Conservation (phyloP, 306 rosid species). For the Cercis canadensis region DNA sequence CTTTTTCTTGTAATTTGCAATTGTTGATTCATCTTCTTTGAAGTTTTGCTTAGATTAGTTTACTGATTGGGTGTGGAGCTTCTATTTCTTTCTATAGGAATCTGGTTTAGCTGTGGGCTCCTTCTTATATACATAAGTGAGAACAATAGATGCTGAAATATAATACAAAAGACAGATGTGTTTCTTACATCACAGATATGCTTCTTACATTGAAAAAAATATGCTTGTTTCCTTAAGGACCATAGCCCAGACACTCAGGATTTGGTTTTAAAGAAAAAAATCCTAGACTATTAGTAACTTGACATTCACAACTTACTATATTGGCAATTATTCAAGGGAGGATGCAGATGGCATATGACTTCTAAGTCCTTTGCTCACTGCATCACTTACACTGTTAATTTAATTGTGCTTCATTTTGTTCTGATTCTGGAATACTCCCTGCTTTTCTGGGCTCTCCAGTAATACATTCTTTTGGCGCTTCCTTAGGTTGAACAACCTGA, state of each 20-base stretch:
- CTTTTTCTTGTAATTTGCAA: constrained; percentile 15
- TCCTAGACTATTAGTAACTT: background rate
- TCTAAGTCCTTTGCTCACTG: constrained; percentile 17
- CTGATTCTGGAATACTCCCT: constrained; percentile 3
- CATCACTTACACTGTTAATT: constrained; percentile 20
- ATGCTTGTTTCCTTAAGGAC: background rate
- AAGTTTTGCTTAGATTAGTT: background rate
- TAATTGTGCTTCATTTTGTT: constrained; percentile 23
- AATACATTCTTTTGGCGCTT: constrained; percentile 37
- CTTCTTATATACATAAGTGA: no score
- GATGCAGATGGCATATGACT: background rate
- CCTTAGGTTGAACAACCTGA: constrained; percentile 65
- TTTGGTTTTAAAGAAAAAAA: constrained; percentile 11
- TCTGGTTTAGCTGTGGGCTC: no score
- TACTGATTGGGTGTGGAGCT: no score
- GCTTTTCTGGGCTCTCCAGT: constrained; percentile 24
- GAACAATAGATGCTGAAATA: constrained; percentile 19
- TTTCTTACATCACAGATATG: constrained; percentile 2
- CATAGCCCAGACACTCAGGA: constrained; percentile 13
- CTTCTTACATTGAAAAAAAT: background rate
- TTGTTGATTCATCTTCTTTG: background rate
- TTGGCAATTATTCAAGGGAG: background rate
- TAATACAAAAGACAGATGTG: background rate
- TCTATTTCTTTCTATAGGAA: no score
- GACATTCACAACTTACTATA: background rate